Evolutionary conservation across 768 basidiomycete genomes (phyloP), one percentile per base, ranked within the genome.

Genomic region (Holtermanniella nyarrowii): DNA sequence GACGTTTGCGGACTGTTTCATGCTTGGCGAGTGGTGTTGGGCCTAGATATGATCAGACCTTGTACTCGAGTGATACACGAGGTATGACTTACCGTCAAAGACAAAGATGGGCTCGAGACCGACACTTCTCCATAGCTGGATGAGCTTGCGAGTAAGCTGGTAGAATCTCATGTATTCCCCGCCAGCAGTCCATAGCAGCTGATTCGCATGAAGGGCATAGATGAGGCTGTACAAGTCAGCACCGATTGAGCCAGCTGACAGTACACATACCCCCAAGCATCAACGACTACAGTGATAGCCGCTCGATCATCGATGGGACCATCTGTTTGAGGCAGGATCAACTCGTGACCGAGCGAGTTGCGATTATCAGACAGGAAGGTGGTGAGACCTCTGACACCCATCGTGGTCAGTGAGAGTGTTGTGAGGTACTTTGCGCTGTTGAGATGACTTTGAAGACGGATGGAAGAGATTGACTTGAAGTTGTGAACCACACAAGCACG

Each of bases 371-470:
- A 61, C 44, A 72, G 57, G 46, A 70, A 73, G 0, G 62, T 60
- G 4, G 67, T 55, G 3, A 73, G 54, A 24, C 72, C 72, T 40
- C 54, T 49, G 7, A 73, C 69, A 39, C 72, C 72, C 72, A 73
- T 73, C 48, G 31, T 16, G 31, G n/a, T n/a, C n/a, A n/a, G n/a
- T n/a, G n/a, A n/a, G n/a, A n/a, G n/a, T n/a, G n/a, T n/a, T n/a
- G n/a, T n/a, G n/a, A n/a, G n/a, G n/a, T n/a, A n/a, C n/a, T n/a
- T n/a, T n/a, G n/a, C n/a, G n/a, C n/a, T n/a, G n/a, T n/a, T n/a
- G n/a, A n/a, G n/a, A n/a, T n/a, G n/a, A n/a, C n/a, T n/a, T n/a
- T n/a, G n/a, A n/a, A n/a, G n/a, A n/a, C n/a, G n/a, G n/a, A n/a
- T n/a, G n/a, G n/a, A n/a, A n/a, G n/a, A n/a, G n/a, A n/a, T n/a